Evolutionary conservation across 1,284 basidiomycete species (phyloP).

Genomic region (Irpex sp.): DNA sequence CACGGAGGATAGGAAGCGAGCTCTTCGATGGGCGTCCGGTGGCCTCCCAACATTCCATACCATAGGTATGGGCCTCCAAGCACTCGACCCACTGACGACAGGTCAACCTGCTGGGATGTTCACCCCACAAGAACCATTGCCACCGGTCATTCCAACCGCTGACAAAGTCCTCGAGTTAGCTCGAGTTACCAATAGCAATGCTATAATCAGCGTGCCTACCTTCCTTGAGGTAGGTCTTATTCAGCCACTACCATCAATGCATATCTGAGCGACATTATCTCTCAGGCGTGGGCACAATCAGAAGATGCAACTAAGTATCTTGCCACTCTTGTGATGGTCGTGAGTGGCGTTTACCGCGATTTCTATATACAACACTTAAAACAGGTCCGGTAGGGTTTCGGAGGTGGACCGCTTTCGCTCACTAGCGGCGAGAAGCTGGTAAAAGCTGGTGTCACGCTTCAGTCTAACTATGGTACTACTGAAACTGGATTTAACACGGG

Average conservation of each 20-base stretch:
- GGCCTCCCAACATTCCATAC: conserved; percentile 18
- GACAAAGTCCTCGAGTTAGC: conserved; percentile 13
- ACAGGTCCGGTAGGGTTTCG: conserved; percentile 16
- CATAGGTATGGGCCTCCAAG: conserved; percentile 14
- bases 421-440: conserved; percentile 25
- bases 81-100: conserved; percentile 9
- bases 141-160: conserved; percentile 9
- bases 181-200: background rate
- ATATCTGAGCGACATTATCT: background rate
- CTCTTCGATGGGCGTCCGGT: conserved; percentile 5
- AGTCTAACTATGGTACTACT: conserved; percentile 20
- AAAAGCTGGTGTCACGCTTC: conserved; percentile 22
- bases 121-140: conserved; percentile 6
- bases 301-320: conserved; percentile 17
- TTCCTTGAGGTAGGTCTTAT: conserved; percentile 15
- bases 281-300: conserved; percentile 17
- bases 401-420: conserved; percentile 26
- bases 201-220: conserved; percentile 10
- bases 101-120: conserved; percentile 2
- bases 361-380: background rate
- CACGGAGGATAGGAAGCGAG: background rate
- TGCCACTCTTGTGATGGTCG: conserved; percentile 10
- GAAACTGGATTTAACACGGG: conserved; percentile 15
- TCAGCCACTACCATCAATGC: background rate
- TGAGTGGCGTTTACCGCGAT: background rate